phyloP scores from a whole-genome alignment of 768 basidiomycete genomes.

The Suillus weaverae region DNA sequence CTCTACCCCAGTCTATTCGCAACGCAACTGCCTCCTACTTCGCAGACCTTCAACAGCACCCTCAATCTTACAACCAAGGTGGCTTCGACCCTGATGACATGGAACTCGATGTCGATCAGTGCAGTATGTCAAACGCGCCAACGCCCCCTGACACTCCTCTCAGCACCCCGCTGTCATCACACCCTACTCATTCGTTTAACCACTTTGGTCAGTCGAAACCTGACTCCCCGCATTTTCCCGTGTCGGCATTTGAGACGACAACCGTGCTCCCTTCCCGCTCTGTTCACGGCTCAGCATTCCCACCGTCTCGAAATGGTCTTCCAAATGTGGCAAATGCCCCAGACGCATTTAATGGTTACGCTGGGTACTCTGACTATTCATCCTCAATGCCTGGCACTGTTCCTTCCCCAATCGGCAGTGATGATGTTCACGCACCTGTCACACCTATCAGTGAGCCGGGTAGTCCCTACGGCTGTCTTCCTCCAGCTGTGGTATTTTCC shows the following conservation, averaged over 20 bases:
- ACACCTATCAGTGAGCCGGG: constrained; percentile 33
- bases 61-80: constrained; percentile 33
- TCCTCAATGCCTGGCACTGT: constrained; percentile 60
- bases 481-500: constrained; percentile 65
- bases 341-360: constrained; percentile 69
- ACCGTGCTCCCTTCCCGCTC: constrained; percentile 52
- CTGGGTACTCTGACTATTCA: constrained; percentile 66
- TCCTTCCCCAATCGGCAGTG: constrained; percentile 30
- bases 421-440: constrained; percentile 27
- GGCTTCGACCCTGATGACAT: constrained; percentile 77
- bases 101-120: constrained; percentile 70
- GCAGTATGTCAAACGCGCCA: constrained; percentile 42
- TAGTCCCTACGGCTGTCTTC: constrained; percentile 50
- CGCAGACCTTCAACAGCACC: constrained; percentile 24
- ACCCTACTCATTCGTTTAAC: constrained; percentile 32
- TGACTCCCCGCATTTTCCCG: constrained; percentile 32
- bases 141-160: constrained; percentile 47
- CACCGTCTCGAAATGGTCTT: constrained; percentile 29
- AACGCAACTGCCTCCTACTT: constrained; percentile 17
- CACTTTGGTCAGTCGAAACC: constrained; percentile 33
- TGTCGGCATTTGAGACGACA: constrained; percentile 53
- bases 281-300: constrained; percentile 33
- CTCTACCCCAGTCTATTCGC: constrained; percentile 13
- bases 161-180: constrained; percentile 40
- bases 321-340: constrained; percentile 33